Base-by-base conservation (phyloP, 139 green algal species). In the Micractinium sp. region DNA sequence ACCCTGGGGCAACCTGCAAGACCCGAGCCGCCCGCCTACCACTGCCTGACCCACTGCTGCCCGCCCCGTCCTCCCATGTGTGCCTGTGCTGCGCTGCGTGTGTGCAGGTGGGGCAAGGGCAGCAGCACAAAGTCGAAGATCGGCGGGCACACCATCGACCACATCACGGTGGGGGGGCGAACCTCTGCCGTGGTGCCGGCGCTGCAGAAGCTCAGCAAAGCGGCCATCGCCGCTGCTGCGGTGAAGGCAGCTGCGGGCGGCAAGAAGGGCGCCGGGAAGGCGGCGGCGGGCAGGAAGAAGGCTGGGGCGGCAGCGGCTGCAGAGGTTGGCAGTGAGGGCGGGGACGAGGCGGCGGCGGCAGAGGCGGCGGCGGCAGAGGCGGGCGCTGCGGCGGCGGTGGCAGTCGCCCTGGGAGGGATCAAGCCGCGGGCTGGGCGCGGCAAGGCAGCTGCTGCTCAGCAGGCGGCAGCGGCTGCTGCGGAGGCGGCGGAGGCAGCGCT, bases 141-240 rank as follows among this genome's bases (percentile, higher is more conserved):
- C 1, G 75, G 88, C 33, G 94, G 95, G 25, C 73, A 91, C 22
- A 9, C 63, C 15, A 95, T 97, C 23, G 89, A 95, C 20, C 94
- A 97, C 87, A 93, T 96, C 75, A 97, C 93, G 4, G 94, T 97
- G 23, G 96, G 95, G 7, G 94, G 93, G 20, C 89, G 91, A 33
- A 89, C 86, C 60, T 85, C 92, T 23, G 95, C 95, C 4, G 96
- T 93, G 82, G 96, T 98, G 85, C 96, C 96, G 25, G 89, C 89
- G 1, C 74, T 98, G 85, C 96, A 98, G 85, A 96, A 96, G 78
- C 78, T 84, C 35, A 22, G 33, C 41, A 84, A 84, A 38, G 78
- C 78, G 5, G 66, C n/a, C 18, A 67, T 35, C 5, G 81, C 66
- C 0, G 67, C 35, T 29, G 74, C 74, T 1, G 33, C 74, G 0